These are phyloP conservation scores for Fusarium newnesense DNA, from an alignment of 2,329 filamentous ascomycete species.

Conservation along the genomic window DNA sequence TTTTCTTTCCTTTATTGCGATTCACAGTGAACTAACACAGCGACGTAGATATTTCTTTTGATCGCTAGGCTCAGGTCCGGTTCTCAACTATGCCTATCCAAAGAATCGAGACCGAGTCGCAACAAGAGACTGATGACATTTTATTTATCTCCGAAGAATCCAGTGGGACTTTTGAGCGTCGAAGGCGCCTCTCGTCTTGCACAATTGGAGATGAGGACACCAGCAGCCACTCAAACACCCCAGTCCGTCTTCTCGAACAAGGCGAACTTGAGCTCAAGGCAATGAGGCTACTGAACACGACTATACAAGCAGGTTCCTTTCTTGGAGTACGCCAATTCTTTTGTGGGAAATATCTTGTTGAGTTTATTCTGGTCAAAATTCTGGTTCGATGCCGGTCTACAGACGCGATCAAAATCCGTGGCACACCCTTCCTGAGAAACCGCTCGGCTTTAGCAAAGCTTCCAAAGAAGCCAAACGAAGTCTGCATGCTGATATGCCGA, in stretches of 20 bases:
- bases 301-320: constrained; percentile 41
- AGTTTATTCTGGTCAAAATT: constrained; percentile 55
- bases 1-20: not conserved
- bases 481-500: constrained; percentile 52
- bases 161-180: not conserved
- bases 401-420: constrained; percentile 48
- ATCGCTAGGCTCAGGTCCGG: not conserved
- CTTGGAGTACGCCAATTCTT: constrained; percentile 43
- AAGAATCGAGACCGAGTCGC: constrained; percentile 6
- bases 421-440: constrained; percentile 52
- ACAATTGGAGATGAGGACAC: constrained; percentile 36
- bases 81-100: constrained; percentile 10
- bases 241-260: constrained; percentile 19
- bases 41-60: constrained; percentile 1
- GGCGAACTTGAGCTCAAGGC: constrained; percentile 40
- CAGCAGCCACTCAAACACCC: constrained; percentile 26
- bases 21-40: not conserved
- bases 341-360: constrained; percentile 41
- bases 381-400: constrained; percentile 49
- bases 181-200: constrained; percentile 31
- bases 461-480: constrained; percentile 54
- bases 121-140: constrained; percentile 18
- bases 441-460: constrained; percentile 51
- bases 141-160: constrained; percentile 30
- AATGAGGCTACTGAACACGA: constrained; percentile 7